A percentile compares a stretch with the other conserved stretches of the same genome.
phyloP scores from a whole-genome alignment of 2,329 filamentous ascomycete genomes.

The Sporothrix dimorphospora region DNA sequence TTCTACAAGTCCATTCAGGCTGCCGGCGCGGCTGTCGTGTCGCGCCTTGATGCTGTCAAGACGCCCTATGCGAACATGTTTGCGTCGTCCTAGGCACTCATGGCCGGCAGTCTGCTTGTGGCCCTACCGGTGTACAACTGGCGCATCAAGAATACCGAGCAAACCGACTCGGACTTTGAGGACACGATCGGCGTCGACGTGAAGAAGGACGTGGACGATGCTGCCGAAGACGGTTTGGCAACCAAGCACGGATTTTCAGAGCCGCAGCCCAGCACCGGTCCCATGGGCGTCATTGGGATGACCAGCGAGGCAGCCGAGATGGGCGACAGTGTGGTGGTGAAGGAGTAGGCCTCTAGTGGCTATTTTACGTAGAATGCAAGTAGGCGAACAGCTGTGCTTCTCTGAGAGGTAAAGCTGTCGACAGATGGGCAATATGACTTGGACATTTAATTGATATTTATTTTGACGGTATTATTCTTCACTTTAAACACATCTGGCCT shows the following conservation, averaged over 20 bases:
- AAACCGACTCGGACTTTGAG: background rate
- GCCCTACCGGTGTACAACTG: slow-evolving; percentile 29
- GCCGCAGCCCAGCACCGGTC: background rate
- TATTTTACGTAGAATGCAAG: too few relatives aligned
- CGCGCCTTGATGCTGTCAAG: slow-evolving; percentile 26
- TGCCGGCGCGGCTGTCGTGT: slow-evolving; percentile 26
- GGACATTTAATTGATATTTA: too few relatives aligned
- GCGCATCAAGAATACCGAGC: slow-evolving; percentile 28
- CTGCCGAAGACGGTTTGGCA: background rate
- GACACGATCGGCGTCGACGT: background rate
- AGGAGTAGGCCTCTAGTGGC: background rate
- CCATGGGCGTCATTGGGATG: slow-evolving; percentile 19
- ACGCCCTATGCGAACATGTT: slow-evolving; percentile 27
- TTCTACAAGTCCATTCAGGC: slow-evolving; percentile 33
- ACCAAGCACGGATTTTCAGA: background rate
- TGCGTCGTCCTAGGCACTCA: slow-evolving; percentile 25
- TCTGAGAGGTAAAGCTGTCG: too few relatives aligned
- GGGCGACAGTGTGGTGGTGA: background rate
- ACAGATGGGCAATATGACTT: too few relatives aligned
- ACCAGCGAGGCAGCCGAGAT: slow-evolving; percentile 8
- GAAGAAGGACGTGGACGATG: background rate
- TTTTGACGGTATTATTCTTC: too few relatives aligned
- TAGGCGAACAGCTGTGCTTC: too few relatives aligned
- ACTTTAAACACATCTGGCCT: too few relatives aligned
- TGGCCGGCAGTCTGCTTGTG: slow-evolving; percentile 28